A percentile compares a stretch with the other conserved stretches of the same genome.
Evolutionary conservation across 2,329 filamentous ascomycete genomes (phyloP).

Genomic region (Cytospora chrysosperma): DNA sequence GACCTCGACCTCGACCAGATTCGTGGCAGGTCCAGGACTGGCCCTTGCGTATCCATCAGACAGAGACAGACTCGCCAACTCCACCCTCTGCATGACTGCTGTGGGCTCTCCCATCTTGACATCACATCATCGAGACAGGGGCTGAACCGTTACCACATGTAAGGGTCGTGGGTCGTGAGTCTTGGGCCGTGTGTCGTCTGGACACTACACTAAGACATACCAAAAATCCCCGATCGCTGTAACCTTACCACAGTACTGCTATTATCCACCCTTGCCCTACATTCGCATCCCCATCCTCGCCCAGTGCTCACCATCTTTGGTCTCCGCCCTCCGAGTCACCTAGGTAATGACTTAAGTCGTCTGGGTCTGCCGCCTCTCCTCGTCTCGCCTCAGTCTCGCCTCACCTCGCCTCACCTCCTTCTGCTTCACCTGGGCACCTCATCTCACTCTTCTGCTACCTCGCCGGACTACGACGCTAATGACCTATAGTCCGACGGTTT

Average conservation of each 20-base stretch:
- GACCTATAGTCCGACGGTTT: neutral
- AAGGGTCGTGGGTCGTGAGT: neutral
- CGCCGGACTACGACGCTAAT: constrained; percentile 1
- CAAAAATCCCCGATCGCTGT: neutral
- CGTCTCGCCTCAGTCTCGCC: constrained; percentile 4
- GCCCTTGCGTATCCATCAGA: neutral
- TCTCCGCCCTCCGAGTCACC: constrained; percentile 7
- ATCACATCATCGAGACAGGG: neutral
- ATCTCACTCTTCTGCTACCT: neutral
- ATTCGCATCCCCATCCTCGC: neutral
- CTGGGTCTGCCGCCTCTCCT: constrained; percentile 12
- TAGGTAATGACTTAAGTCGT: constrained; percentile 20
- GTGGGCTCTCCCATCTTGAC: neutral
- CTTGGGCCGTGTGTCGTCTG: neutral
- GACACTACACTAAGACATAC: neutral
- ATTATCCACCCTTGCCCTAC: constrained; percentile 13
- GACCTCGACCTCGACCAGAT: neutral
- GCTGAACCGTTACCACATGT: neutral
- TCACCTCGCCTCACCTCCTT: constrained; percentile 10
- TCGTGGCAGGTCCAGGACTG: neutral
- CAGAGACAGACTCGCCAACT: neutral
- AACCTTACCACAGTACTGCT: constrained; percentile 7
- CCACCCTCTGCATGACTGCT: neutral
- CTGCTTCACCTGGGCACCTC: constrained; percentile 13
- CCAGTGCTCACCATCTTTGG: constrained; percentile 14